Evolutionary conservation across 495 filamentous ascomycete genomes (phyloP).

Genomic region (Lophiostoma macrostomum): DNA sequence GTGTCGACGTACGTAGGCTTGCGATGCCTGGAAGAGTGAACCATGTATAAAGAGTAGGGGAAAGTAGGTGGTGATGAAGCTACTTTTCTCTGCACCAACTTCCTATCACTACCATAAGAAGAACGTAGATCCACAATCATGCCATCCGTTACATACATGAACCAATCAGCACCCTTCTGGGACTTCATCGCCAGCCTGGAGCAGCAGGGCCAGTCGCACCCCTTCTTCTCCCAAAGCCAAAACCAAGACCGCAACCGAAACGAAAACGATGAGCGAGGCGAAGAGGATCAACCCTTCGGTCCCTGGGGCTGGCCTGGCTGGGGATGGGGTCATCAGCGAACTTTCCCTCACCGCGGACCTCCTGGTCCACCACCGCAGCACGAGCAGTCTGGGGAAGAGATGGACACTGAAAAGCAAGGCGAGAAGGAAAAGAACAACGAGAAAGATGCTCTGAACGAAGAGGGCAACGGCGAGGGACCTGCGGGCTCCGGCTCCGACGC

Average conservation of each 20-base stretch:
- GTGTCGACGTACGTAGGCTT: conserved; percentile 7
- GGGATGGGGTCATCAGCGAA: conserved; percentile 22
- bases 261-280: conserved; percentile 5
- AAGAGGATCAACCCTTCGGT: conserved; percentile 7
- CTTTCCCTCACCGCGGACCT: conserved; percentile 15
- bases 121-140: conserved; percentile 25
- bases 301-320: conserved; percentile 27
- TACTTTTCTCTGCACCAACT: neutral
- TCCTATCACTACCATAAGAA: neutral
- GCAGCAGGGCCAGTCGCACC: conserved; percentile 39
- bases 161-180: conserved; percentile 48
- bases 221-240: conserved; percentile 30
- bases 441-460: conserved; percentile 3
- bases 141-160: conserved; percentile 44
- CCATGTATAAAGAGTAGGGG: conserved; percentile 1
- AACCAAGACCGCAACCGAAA: conserved; percentile 18
- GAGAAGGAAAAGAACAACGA: conserved; percentile 4
- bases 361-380: conserved; percentile 10
- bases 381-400: neutral
- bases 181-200: conserved; percentile 45
- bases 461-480: conserved; percentile 14
- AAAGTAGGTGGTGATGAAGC: neutral
- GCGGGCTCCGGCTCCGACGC: conserved; percentile 2
- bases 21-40: conserved; percentile 4
- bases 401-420: conserved; percentile 3